Evolutionary conservation across 1,139 yeast species (phyloP), one percentile per base, ranked within the genome.

Genomic region (Petasospora fabianii): DNA sequence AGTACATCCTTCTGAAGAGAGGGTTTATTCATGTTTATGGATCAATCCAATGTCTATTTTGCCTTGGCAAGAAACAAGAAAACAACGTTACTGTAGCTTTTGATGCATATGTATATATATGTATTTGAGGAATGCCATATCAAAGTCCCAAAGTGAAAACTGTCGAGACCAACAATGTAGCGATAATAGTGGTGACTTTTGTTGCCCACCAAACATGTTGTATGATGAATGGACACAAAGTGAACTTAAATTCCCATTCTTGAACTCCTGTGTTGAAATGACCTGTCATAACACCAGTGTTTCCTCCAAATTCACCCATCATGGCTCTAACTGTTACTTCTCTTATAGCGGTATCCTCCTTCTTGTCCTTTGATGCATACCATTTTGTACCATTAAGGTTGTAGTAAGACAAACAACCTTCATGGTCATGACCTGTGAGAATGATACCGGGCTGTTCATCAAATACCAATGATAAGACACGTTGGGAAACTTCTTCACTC

Each of bases 151-250:
- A 41, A 7, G 48, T 35, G 31, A 44, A 43, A 3, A 50, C 49
- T 0, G 47, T 39, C 2, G 57, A 53, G 0, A 30, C 29, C 13
- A 49, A 33, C 5, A 64, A 40, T 0, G 57, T 50, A 0, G 80
- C 64, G n/a, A 80, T 42, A 3, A 75, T 48, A 3, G 77, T 60
- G 11, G 71, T 55, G 2, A 81, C 71, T 54, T 85, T 81, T 3
- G 95, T 72, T 5, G 77, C 85, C 97, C 97, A 92, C 97, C 97
- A 92, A 49, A 84, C 75, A 59, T 88, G 97, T 62, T 88, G 97
- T n/a, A 86, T 76, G 1, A 75, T 73, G 59, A 90, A 88, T 11
- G 90, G 80, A 62, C 98, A 92, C 46, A 84, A 68, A 6, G 71
- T 61, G 61, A 77, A 88, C 24, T 71, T 65, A 65, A 84, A 87